A percentile compares a stretch with the other conserved stretches of the same genome.
Conservation (phyloP, 768 basidiomycete genomes). For the Boletus rubroflammeus region DNA sequence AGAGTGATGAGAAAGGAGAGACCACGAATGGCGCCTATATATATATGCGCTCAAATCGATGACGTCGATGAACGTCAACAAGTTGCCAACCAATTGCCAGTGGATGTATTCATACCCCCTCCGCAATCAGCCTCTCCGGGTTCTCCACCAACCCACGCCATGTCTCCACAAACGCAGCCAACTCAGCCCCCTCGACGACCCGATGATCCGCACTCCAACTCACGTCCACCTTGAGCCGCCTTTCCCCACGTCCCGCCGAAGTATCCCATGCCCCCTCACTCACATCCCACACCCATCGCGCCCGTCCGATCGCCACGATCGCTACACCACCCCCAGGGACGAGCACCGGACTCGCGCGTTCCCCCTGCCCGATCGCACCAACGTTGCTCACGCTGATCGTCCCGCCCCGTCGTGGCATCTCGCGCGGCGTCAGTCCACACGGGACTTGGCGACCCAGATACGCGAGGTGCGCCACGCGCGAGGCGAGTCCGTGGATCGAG, state of each 20-base stretch:
- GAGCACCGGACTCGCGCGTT: slow-evolving; percentile 68
- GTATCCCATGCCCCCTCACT: slow-evolving; percentile 36
- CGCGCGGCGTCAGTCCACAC: slow-evolving; percentile 55
- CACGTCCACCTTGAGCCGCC: slow-evolving; percentile 57
- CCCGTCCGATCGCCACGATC: slow-evolving; percentile 77
- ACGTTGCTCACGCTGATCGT: slow-evolving; percentile 82
- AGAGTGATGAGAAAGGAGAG: not conserved
- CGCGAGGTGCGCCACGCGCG: slow-evolving; percentile 56
- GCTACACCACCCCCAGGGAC: slow-evolving; percentile 82
- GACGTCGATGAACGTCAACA: not conserved
- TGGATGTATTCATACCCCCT: slow-evolving; percentile 33
- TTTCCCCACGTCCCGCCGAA: slow-evolving; percentile 34
- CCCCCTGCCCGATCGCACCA: slow-evolving; percentile 73
- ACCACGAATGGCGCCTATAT: not conserved
- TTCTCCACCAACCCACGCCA: slow-evolving; percentile 80
- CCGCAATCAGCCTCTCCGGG: slow-evolving; percentile 65
- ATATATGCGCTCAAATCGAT: not conserved
- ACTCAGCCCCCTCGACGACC: slow-evolving; percentile 84
- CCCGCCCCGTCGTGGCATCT: slow-evolving; percentile 74
- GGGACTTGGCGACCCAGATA: slow-evolving; percentile 67
- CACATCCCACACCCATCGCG: slow-evolving; percentile 76
- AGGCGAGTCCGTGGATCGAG: slow-evolving; percentile 60
- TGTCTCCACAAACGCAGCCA: slow-evolving; percentile 82
- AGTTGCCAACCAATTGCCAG: no score
- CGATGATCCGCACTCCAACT: slow-evolving; percentile 89